These are phyloP conservation scores for Fusarium pseudonygamai DNA, from an alignment of 2,329 filamentous ascomycete genomes.

Conservation along the genomic window DNA sequence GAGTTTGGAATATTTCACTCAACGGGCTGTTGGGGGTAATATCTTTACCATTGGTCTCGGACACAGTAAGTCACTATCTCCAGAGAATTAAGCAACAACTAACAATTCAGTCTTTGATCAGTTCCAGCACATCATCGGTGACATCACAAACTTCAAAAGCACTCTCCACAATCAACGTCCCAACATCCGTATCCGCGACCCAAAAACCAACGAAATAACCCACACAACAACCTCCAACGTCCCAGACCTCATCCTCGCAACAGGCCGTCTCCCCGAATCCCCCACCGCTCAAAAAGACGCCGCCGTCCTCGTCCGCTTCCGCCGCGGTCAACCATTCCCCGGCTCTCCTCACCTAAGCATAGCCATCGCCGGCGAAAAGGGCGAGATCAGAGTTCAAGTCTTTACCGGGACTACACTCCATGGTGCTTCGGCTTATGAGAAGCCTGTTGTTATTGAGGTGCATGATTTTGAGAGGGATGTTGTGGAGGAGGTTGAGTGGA, in stretches of 20 bases:
- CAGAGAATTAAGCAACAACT: rapidly evolving
- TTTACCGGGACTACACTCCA: slow-evolving; percentile 43
- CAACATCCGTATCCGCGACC: slow-evolving; percentile 48
- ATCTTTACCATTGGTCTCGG: slow-evolving; percentile 53
- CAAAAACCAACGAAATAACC: slow-evolving; percentile 43
- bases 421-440: slow-evolving; percentile 41
- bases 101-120: slow-evolving; percentile 54
- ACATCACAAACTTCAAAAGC: slow-evolving; percentile 51
- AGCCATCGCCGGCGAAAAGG: slow-evolving; percentile 61
- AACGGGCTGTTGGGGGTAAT: slow-evolving; percentile 59
- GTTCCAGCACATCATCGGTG: slow-evolving; percentile 57
- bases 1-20: slow-evolving; percentile 58
- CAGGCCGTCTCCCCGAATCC: slow-evolving; percentile 50
- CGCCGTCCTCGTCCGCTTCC: slow-evolving; percentile 55
- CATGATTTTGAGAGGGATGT: slow-evolving; percentile 59
- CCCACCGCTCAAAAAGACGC: slow-evolving; percentile 46
- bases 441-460: slow-evolving; percentile 58
- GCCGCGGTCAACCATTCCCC: slow-evolving; percentile 59
- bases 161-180: slow-evolving; percentile 58
- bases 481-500: slow-evolving; percentile 54
- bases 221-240: slow-evolving; percentile 52
- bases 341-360: slow-evolving; percentile 57
- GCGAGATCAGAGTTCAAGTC: slow-evolving; percentile 56
- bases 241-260: slow-evolving; percentile 53
- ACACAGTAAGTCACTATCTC: slow-evolving; percentile 48